Evolutionary conservation across 352 stramenopile species (phyloP).

Genomic region (Blastocystis sp.): DNA sequence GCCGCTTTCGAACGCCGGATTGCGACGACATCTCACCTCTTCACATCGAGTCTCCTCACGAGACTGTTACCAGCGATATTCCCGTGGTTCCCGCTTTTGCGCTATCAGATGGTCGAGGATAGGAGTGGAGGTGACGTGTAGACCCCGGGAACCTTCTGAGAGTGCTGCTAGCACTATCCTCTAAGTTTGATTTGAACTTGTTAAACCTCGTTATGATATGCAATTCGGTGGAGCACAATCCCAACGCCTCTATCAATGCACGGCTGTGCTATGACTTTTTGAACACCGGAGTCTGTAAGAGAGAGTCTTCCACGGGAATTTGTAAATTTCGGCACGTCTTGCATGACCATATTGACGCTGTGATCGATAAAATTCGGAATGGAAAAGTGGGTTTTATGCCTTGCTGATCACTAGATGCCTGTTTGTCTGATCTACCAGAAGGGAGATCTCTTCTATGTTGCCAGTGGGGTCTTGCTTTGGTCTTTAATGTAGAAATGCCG

Average conservation of each 20-base stretch:
- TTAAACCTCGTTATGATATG: background rate
- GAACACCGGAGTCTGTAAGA: slow-evolving; percentile 35
- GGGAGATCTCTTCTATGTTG: background rate
- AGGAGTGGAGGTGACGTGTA: background rate
- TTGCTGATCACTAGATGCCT: background rate
- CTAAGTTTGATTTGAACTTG: background rate
- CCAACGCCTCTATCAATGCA: background rate
- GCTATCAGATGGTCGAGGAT: background rate
- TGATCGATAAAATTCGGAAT: slow-evolving; percentile 35
- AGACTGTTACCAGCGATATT: background rate
- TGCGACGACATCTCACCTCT: background rate
- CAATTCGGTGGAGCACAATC: background rate
- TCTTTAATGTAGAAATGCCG: slow-evolving; percentile 13
- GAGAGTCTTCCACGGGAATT: background rate
- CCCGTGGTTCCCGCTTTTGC: background rate
- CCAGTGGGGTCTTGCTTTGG: background rate
- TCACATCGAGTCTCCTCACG: background rate
- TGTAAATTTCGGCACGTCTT: slow-evolving; percentile 34
- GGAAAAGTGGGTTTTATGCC: background rate
- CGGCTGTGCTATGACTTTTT: slow-evolving; percentile 54
- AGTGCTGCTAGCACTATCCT: background rate
- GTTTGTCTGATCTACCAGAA: slow-evolving; percentile 2
- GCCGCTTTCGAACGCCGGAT: background rate
- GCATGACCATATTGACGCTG: slow-evolving; percentile 4
- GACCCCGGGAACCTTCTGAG: background rate